A percentile compares a stretch with the other conserved stretches of the same genome.
These are phyloP conservation scores for Talaromyces albobiverticillius DNA, from an alignment of 2,329 filamentous ascomycete genomes.

Conservation along the genomic window DNA sequence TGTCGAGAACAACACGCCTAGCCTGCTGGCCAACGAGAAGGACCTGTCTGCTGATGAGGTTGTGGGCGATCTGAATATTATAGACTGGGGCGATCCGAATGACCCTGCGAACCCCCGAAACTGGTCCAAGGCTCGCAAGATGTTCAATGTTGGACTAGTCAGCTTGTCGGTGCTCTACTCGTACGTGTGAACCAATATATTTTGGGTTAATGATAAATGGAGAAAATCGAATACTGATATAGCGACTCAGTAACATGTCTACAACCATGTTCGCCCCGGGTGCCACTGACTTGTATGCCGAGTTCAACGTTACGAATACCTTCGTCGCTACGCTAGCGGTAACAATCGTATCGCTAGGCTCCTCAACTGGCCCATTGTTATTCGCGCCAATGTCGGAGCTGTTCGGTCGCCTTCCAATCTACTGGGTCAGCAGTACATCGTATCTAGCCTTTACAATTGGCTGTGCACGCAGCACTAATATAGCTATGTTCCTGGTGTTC, in stretches of 20 bases:
- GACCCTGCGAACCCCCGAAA: conserved; percentile 61
- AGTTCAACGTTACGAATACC: conserved; percentile 43
- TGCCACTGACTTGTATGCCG: conserved; percentile 38
- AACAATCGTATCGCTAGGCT: conserved; percentile 61
- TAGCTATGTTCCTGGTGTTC: conserved; percentile 57
- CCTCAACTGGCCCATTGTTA: conserved; percentile 57
- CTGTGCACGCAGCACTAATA: conserved; percentile 57
- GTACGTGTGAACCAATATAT: conserved; percentile 17
- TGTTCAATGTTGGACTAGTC: conserved; percentile 46
- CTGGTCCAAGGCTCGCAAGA: conserved; percentile 51
- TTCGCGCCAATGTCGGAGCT: conserved; percentile 61
- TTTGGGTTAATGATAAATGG: too few relatives aligned
- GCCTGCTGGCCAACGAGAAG: too few relatives aligned
- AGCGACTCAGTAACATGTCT: conserved; percentile 33
- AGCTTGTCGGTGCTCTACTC: conserved; percentile 47
- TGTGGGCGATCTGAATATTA: conserved; percentile 44
- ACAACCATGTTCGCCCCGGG: conserved; percentile 48
- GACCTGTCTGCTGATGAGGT: too few relatives aligned
- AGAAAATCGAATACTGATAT: not conserved
- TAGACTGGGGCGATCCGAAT: conserved; percentile 59
- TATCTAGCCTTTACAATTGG: conserved; percentile 62
- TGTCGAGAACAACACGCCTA: too few relatives aligned
- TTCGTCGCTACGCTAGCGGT: conserved; percentile 54
- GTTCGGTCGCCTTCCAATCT: conserved; percentile 58
- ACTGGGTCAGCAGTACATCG: conserved; percentile 56